Conservation (phyloP, 2,329 filamentous ascomycete genomes). For the Colletotrichum scovillei region DNA sequence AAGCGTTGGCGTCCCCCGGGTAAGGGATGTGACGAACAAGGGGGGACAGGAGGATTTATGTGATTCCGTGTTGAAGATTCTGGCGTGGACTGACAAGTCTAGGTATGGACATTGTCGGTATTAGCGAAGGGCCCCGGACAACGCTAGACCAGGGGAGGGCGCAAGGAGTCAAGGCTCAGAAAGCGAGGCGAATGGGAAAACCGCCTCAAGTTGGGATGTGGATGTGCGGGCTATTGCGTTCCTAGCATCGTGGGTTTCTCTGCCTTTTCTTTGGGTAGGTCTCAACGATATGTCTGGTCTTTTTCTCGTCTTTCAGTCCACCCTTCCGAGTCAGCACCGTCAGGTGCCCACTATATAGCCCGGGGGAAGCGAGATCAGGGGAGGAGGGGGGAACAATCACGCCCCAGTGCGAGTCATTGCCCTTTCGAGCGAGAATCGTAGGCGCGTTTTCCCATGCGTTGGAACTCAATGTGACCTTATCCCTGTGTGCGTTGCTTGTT, state of each 20-base stretch:
- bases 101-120: neutral
- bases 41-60: neutral
- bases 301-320: neutral
- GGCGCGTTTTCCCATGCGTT: slow-evolving; percentile 4
- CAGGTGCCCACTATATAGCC: slow-evolving; percentile 2
- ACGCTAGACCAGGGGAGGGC: neutral
- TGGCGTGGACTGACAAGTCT: neutral
- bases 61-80: neutral
- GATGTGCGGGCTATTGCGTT: neutral
- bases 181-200: neutral
- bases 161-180: neutral
- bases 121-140: neutral
- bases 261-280: neutral
- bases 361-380: slow-evolving; percentile 24
- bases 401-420: slow-evolving; percentile 22
- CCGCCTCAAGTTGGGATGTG: neutral
- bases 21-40: neutral
- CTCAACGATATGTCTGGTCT: neutral
- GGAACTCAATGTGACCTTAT: slow-evolving; percentile 6
- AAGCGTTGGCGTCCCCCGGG: too few species aligned
- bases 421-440: slow-evolving; percentile 1
- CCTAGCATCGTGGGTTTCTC: neutral
- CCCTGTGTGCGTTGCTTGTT: neutral
- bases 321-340: slow-evolving; percentile 10
- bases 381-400: neutral